Evolutionary conservation across 2,329 filamentous ascomycete species (phyloP).

Genomic region (Trichoderma breve): DNA sequence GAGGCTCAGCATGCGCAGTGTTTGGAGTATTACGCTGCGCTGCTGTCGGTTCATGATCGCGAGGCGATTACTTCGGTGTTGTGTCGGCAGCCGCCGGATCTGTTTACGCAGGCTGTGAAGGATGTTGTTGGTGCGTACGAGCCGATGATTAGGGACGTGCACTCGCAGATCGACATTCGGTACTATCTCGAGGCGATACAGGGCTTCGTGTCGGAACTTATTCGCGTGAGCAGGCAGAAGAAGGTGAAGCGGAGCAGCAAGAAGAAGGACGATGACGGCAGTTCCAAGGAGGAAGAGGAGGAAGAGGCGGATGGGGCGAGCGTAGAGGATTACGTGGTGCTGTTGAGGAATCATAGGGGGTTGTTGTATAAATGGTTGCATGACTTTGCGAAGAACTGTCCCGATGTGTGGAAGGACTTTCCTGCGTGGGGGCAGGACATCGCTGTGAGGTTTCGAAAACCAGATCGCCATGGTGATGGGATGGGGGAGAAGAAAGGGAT

Average conservation of each 20-base stretch:
- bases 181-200: constrained; percentile 67
- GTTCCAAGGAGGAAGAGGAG: constrained; percentile 27
- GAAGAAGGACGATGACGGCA: neutral
- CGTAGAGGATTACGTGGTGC: constrained; percentile 68
- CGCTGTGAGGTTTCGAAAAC: constrained; percentile 53
- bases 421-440: constrained; percentile 58
- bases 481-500: constrained; percentile 35
- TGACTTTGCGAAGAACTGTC: constrained; percentile 65
- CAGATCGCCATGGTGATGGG: constrained; percentile 26
- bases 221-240: constrained; percentile 55
- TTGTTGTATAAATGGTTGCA: constrained; percentile 70
- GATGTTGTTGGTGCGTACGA: constrained; percentile 68
- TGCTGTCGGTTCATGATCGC: constrained; percentile 72
- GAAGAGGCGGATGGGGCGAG: constrained; percentile 45
- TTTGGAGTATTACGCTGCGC: constrained; percentile 67
- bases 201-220: constrained; percentile 67
- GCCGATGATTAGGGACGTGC: constrained; percentile 69
- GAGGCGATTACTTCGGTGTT: constrained; percentile 65
- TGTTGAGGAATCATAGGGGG: constrained; percentile 63
- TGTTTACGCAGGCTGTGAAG: constrained; percentile 66
- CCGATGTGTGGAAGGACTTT: constrained; percentile 62
- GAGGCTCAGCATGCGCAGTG: constrained; percentile 62
- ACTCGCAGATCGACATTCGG: constrained; percentile 68
- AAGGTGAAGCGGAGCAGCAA: constrained; percentile 26
- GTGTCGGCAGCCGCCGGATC: constrained; percentile 67